Conservation (phyloP, 2,329 filamentous ascomycete genomes). For the Orbilia oligospora region DNA sequence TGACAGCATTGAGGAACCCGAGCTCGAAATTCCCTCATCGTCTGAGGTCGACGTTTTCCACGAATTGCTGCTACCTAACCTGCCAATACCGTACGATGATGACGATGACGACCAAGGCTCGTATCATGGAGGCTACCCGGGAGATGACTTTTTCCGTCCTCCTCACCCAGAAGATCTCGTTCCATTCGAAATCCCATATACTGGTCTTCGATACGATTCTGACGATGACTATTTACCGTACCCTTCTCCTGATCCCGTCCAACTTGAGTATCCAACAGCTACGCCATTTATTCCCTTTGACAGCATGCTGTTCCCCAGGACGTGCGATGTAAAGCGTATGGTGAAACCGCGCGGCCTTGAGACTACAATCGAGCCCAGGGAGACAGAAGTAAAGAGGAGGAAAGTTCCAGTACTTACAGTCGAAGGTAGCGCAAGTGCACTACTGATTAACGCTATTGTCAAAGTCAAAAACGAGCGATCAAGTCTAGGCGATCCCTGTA, state of each 20-base stretch:
- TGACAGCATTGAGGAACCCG: background rate
- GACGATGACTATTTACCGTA: background rate
- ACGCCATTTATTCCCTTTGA: background rate
- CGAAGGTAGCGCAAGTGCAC: background rate
- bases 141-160: background rate
- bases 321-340: background rate
- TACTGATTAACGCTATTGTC: constrained; percentile 6
- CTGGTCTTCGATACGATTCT: background rate
- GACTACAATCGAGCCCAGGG: background rate
- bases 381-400: background rate
- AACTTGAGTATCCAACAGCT: background rate
- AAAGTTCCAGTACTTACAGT: background rate
- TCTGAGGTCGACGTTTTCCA: no score
- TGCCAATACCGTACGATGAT: background rate
- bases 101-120: background rate
- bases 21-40: background rate
- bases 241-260: background rate
- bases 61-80: background rate
- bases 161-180: background rate
- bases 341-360: background rate
- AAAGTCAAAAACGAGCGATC: constrained; percentile 2
- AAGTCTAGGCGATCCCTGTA: background rate
- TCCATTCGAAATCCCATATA: background rate
- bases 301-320: background rate
- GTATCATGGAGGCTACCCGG: background rate